Evolutionary conservation across 1,284 basidiomycete species (phyloP), one percentile per base, ranked within the genome.

Genomic region (Ganoderma boninense): DNA sequence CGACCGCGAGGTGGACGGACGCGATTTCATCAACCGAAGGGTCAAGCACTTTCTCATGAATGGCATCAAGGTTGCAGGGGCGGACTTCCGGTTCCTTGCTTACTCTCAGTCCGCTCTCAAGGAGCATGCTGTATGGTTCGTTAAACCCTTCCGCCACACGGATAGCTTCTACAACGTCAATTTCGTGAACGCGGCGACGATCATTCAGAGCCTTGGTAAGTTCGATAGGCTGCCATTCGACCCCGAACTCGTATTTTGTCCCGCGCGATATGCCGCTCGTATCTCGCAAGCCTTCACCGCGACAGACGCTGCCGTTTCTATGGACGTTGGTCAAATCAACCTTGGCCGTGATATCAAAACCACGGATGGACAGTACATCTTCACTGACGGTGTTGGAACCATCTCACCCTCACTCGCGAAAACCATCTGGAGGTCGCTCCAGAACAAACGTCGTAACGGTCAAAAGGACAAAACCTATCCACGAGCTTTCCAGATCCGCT

Each of bases 201-300:
- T 93, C 71, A 88, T 89, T 54, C 68, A 74, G 7, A 82, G 84
- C 44, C 76, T 93, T 1, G 91, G 91, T 1, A 82, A 80, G 32
- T 92, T 92, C 73, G 78, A 83, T 6, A 77, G 83, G 42, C 80
- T 87, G 0, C 29, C 67, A 5, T 87, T 84, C 63, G 87, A 89
- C 72, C 76, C 66, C 18, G 73, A 76, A 0, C 81, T 91, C 10
- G 86, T 86, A n/a, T 80, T 80, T 62, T 91, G 89, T 71, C 91
- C 92, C 2, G 91, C 92, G 35, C 85, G 91, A 59, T 93, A 90
- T 78, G 92, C 87, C 4, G 92, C 92, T 10, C 83, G 92, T 20
- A 84, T 94, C 40, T 90, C 90, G 2, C 91, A 91, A 76, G 90
- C 90, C 0, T 93, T 94, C 77, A 93, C 92, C 0, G 86, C 92